phyloP scores from a whole-genome alignment of 257 asterid species.

The Jacaranda copaia region DNA sequence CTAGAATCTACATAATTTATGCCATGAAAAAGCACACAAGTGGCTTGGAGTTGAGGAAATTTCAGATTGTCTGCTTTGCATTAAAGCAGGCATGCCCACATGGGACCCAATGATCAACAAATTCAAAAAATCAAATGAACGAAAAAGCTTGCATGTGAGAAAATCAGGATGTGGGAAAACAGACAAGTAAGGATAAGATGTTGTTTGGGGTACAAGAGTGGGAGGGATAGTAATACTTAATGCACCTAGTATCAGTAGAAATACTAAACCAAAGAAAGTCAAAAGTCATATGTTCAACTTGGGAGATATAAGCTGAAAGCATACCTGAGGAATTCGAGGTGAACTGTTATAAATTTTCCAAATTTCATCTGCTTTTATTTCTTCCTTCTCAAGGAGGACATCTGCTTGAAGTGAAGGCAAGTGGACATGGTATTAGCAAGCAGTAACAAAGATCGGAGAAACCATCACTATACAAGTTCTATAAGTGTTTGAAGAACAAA shows the following conservation, averaged over 20 bases:
- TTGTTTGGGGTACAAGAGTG: background rate
- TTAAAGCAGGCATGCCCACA: too few relatives aligned
- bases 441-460: constrained; percentile 26
- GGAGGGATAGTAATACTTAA: too few relatives aligned
- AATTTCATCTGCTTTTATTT: constrained; percentile 86
- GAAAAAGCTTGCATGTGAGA: background rate
- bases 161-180: background rate
- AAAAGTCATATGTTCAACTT: background rate
- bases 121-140: background rate
- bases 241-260: background rate
- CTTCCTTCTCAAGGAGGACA: constrained; percentile 84
- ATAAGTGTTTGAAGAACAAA: constrained; percentile 21
- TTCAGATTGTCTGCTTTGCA: too few relatives aligned
- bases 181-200: background rate
- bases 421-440: constrained; percentile 39
- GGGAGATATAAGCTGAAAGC: constrained; percentile 29
- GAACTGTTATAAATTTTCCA: constrained; percentile 75
- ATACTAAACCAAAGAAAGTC: constrained; percentile 12
- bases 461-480: constrained; percentile 20
- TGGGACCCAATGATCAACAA: background rate
- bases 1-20: too few relatives aligned
- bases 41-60: too few relatives aligned
- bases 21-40: too few relatives aligned
- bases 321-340: constrained; percentile 81
- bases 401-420: constrained; percentile 59